Percentiles rank a stretch among this genome's conserved stretches.
These are phyloP conservation scores for Termitomyces sp. DNA, from an alignment of 768 basidiomycete species.

Conservation along the genomic window DNA sequence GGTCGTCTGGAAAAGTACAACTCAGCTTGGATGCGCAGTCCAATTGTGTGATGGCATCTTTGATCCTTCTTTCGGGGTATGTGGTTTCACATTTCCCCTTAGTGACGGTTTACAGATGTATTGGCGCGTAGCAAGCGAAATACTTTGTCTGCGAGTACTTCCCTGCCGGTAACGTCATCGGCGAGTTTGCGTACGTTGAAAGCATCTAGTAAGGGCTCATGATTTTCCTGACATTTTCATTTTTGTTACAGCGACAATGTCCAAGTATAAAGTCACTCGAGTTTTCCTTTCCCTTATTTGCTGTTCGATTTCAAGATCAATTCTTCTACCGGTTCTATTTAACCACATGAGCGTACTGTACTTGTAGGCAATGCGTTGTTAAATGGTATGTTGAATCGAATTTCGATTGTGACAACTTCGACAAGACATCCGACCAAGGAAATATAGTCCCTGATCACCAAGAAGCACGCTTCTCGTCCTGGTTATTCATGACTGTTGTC, in stretches of 20 bases:
- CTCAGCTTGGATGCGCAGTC: conserved; percentile 59
- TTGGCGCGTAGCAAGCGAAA: conserved; percentile 37
- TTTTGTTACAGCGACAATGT: conserved; percentile 34
- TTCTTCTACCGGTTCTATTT: background rate
- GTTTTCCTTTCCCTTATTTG: conserved; percentile 1
- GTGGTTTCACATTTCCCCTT: conserved; percentile 16
- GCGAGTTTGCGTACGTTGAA: conserved; percentile 49
- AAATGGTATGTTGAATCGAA: background rate
- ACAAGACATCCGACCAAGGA: background rate
- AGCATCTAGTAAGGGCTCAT: background rate
- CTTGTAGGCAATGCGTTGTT: background rate
- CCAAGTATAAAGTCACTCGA: conserved; percentile 23
- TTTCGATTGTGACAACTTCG: background rate
- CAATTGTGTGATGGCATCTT: conserved; percentile 58
- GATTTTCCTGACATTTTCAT: background rate
- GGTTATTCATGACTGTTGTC: conserved; percentile 46
- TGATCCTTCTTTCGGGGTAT: conserved; percentile 44
- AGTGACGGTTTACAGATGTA: background rate
- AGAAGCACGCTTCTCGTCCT: conserved; percentile 27
- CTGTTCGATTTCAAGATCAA: conserved; percentile 5
- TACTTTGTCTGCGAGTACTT: conserved; percentile 70
- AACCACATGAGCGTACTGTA: background rate
- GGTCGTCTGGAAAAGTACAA: conserved; percentile 68
- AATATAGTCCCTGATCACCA: conserved; percentile 22
- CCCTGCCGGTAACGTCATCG: conserved; percentile 57